phyloP scores from a whole-genome alignment of 441 rosid genomes.

The Viola pubescens region DNA sequence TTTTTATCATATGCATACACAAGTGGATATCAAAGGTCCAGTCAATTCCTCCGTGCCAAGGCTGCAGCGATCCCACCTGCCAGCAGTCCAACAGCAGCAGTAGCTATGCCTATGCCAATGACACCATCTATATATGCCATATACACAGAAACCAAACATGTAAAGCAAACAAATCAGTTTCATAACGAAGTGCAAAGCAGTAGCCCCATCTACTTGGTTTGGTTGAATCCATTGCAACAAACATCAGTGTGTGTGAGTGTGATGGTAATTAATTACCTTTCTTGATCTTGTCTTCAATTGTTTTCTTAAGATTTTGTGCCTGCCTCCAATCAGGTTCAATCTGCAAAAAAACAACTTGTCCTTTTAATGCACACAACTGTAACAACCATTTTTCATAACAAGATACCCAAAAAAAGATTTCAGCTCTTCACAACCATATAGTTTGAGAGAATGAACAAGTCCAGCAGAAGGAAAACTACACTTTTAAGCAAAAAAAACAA shows the following conservation, averaged over 20 bases:
- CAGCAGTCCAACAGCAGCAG: constrained; percentile 54
- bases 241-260: background rate
- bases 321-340: constrained; percentile 64
- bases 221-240: background rate
- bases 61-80: constrained; percentile 61
- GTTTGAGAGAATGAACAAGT: too few relatives aligned
- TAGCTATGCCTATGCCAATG: constrained; percentile 66
- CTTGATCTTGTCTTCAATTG: constrained; percentile 52
- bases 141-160: background rate
- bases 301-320: constrained; percentile 45
- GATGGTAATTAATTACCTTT: constrained; percentile 34
- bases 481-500: background rate
- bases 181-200: background rate
- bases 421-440: too few relatives aligned
- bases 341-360: constrained; percentile 22
- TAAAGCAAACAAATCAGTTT: too few relatives aligned
- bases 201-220: background rate
- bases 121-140: constrained; percentile 42
- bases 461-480: too few relatives aligned
- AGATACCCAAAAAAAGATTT: too few relatives aligned
- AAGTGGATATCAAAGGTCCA: background rate
- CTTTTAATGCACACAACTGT: background rate
- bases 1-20: background rate
- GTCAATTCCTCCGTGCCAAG: constrained; percentile 30
- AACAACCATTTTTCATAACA: too few relatives aligned